Conservation (phyloP, 345 rosid species). For the Alliaria petiolata region DNA sequence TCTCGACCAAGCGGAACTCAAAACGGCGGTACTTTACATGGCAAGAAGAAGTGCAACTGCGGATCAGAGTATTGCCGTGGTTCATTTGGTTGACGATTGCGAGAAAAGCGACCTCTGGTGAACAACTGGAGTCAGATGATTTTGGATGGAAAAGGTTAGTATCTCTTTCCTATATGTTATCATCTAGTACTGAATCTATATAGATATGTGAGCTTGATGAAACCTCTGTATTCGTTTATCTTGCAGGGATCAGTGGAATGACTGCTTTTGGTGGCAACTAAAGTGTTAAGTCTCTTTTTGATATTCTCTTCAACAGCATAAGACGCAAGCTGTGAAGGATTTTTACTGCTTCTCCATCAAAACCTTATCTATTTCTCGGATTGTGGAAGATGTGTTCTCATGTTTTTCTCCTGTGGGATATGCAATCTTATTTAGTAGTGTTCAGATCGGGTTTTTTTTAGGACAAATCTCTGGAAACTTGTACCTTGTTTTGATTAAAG, state of each 20-base stretch:
- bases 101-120: neutral
- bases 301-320: neutral
- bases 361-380: slow-evolving; percentile 9
- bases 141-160: slow-evolving; percentile 26
- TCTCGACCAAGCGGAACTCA: slow-evolving; percentile 29
- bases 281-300: neutral
- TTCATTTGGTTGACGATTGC: slow-evolving; percentile 46
- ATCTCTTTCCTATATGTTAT: neutral
- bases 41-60: slow-evolving; percentile 61
- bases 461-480: neutral
- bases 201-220: neutral
- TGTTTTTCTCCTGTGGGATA: slow-evolving; percentile 5
- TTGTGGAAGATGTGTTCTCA: neutral
- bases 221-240: neutral
- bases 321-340: slow-evolving; percentile 14
- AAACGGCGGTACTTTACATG: slow-evolving; percentile 21
- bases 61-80: slow-evolving; percentile 66
- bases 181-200: neutral
- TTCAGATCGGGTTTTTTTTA: slow-evolving; percentile 7
- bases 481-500: neutral
- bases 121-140: neutral
- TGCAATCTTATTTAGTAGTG: slow-evolving; percentile 18
- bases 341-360: slow-evolving; percentile 20
- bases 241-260: slow-evolving; percentile 16
- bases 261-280: slow-evolving; percentile 19